phyloP scores from a whole-genome alignment of 78 protist species.

The Anaeramoeba ignava region DNA sequence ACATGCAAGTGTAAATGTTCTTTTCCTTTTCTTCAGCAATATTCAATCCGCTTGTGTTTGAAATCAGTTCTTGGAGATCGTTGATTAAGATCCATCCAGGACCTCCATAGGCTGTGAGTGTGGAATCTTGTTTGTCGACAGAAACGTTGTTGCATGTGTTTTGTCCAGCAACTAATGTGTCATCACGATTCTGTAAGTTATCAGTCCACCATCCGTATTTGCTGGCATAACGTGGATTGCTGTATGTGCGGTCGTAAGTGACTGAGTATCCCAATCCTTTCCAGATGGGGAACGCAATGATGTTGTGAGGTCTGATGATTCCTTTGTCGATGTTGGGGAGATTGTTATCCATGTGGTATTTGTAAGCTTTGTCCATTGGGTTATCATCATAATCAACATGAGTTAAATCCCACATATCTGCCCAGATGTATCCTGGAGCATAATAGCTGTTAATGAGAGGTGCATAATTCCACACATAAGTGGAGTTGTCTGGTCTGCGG shows the following conservation, averaged over 20 bases:
- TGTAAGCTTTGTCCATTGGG: conserved; percentile 2
- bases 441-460: background rate
- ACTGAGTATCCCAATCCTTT: background rate
- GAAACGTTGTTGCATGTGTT: background rate
- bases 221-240: background rate
- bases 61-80: background rate
- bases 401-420: conserved; percentile 6
- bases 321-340: conserved; percentile 4
- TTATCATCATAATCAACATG: background rate
- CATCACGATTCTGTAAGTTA: conserved; percentile 6
- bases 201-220: conserved; percentile 10
- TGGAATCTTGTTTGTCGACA: background rate
- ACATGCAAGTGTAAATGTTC: background rate
- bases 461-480: background rate
- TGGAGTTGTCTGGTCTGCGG: background rate
- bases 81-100: background rate
- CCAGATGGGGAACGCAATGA: conserved; percentile 8
- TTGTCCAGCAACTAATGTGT: conserved; percentile 10
- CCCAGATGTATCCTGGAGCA: background rate
- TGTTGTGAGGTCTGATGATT: conserved; percentile 7
- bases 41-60: background rate
- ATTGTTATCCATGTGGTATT: conserved; percentile 5
- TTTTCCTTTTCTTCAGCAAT: background rate
- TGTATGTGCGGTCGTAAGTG: background rate
- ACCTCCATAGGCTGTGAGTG: background rate